Evolutionary conservation across 805 yeast genomes (phyloP).

Genomic region (Saccharomycopsis lassenensis): DNA sequence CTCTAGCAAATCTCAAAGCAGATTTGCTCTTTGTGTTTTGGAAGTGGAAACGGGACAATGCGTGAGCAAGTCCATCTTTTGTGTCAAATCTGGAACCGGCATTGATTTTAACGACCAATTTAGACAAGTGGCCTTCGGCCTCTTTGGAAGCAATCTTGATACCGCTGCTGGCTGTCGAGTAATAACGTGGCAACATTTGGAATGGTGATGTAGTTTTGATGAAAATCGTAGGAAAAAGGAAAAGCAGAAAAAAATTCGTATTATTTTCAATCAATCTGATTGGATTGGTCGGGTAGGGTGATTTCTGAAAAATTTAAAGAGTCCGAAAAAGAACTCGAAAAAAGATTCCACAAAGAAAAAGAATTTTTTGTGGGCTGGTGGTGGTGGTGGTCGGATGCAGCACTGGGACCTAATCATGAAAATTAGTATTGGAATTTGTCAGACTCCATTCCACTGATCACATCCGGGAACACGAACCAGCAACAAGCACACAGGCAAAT

Average conservation of each 20-base stretch:
- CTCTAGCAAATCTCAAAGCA: constrained; percentile 88
- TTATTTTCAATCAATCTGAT: constrained; percentile 12
- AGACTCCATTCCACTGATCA: no score
- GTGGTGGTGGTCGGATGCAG: neutral
- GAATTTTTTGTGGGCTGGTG: neutral
- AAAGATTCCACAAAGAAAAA: neutral
- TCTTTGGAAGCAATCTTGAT: constrained; percentile 45
- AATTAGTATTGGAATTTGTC: neutral
- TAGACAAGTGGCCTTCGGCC: constrained; percentile 56
- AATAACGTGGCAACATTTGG: constrained; percentile 17
- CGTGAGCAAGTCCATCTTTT: constrained; percentile 75
- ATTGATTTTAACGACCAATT: constrained; percentile 68
- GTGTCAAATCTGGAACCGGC: constrained; percentile 70
- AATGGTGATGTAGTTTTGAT: neutral
- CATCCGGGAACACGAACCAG: no score
- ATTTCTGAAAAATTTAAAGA: neutral
- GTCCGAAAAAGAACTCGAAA: no score
- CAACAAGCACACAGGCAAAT: neutral
- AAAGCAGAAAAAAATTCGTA: neutral
- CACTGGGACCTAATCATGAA: neutral
- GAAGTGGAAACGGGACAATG: constrained; percentile 75
- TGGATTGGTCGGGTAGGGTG: constrained; percentile 8
- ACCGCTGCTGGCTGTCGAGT: constrained; percentile 29
- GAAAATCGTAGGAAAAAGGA: neutral
- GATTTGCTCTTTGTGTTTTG: constrained; percentile 74